These are phyloP conservation scores for Colletotrichum endophyticum DNA, from an alignment of 2,329 filamentous ascomycete species.

Conservation along the genomic window DNA sequence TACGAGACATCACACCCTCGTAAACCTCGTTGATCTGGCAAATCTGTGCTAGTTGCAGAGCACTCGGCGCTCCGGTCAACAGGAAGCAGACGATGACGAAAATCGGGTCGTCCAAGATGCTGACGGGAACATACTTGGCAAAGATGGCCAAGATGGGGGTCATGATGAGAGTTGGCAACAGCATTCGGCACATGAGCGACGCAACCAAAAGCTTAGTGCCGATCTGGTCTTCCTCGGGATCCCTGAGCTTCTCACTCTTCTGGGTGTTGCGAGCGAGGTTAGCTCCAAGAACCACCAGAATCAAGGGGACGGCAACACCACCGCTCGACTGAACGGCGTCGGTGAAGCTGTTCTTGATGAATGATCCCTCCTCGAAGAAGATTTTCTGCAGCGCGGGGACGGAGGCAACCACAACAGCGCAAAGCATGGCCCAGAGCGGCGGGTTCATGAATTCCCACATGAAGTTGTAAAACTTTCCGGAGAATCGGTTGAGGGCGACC, in stretches of 20 bases:
- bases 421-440: constrained; percentile 95
- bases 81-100: constrained; percentile 98
- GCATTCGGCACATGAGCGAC: constrained; percentile 86
- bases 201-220: constrained; percentile 83
- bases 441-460: constrained; percentile 98
- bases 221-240: constrained; percentile 72
- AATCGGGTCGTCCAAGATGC: constrained; percentile 95
- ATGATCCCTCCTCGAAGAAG: constrained; percentile 89
- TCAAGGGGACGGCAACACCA: constrained; percentile 91
- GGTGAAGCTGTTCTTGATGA: constrained; percentile 91
- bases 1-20: constrained; percentile 89
- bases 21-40: constrained; percentile 98
- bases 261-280: constrained; percentile 93
- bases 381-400: constrained; percentile 80
- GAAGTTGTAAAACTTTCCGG: constrained; percentile 61
- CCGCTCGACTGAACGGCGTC: constrained; percentile 85
- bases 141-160: constrained; percentile 84
- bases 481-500: constrained; percentile 33
- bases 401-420: constrained; percentile 89
- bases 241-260: constrained; percentile 65
- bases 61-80: constrained; percentile 90
- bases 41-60: constrained; percentile 94
- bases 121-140: constrained; percentile 90
- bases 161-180: constrained; percentile 91
- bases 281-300: constrained; percentile 92